Percentiles rank a stretch among this genome's conserved stretches.
Evolutionary conservation across 1,284 basidiomycete genomes (phyloP).

Genomic region (Tylopilus sp.): DNA sequence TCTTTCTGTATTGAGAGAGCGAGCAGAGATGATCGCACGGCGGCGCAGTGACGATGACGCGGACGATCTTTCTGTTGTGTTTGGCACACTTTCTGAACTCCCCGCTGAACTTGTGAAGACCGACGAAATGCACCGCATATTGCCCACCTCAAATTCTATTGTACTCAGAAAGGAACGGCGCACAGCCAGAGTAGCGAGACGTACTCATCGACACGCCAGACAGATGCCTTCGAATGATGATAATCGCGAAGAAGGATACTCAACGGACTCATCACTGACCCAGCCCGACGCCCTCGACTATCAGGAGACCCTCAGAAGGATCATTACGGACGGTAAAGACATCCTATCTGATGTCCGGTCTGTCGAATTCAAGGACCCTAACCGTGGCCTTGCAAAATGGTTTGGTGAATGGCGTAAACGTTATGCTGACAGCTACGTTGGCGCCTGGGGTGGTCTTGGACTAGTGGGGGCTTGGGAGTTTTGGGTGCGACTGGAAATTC

Average conservation of each 20-base stretch:
- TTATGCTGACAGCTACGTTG: conserved; percentile 79
- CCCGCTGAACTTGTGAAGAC: conserved; percentile 43
- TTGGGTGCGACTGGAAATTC: conserved; percentile 84
- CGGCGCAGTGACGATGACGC: conserved; percentile 72
- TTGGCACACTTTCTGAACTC: conserved; percentile 50
- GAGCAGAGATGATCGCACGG: conserved; percentile 62
- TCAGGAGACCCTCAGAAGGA: conserved; percentile 53
- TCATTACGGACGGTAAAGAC: conserved; percentile 50
- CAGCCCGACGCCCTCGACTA: conserved; percentile 71
- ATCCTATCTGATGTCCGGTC: conserved; percentile 84
- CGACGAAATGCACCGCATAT: conserved; percentile 62
- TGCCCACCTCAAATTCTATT: conserved; percentile 46
- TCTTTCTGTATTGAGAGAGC: conserved; percentile 70
- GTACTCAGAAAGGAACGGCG: conserved; percentile 51
- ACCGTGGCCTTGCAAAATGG: conserved; percentile 62
- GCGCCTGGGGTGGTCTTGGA: conserved; percentile 87
- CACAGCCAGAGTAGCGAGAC: conserved; percentile 49
- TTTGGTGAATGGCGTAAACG: conserved; percentile 79
- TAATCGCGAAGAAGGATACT: conserved; percentile 77
- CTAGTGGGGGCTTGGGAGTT: conserved; percentile 95
- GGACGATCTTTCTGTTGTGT: conserved; percentile 77
- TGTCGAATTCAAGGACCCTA: conserved; percentile 81
- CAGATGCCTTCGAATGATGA: conserved; percentile 10
- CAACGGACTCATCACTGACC: conserved; percentile 76
- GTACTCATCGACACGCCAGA: conserved; percentile 40